These are phyloP conservation scores for Podosphaera fusca DNA, from an alignment of 2,329 filamentous ascomycete species.

Conservation along the genomic window DNA sequence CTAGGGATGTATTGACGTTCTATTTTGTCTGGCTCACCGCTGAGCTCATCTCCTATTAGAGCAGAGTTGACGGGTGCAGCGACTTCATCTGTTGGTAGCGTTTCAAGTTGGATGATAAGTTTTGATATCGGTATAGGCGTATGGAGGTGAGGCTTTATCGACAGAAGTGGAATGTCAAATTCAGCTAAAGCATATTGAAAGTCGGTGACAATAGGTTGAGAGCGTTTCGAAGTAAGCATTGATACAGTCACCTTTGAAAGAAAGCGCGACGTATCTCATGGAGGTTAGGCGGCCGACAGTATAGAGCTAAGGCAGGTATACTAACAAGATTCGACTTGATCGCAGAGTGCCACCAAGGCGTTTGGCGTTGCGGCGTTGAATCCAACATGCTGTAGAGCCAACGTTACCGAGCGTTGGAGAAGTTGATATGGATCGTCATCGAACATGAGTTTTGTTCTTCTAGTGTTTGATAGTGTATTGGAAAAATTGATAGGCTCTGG, in stretches of 20 bases:
- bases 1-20: constrained; percentile 31
- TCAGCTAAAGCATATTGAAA: constrained; percentile 29
- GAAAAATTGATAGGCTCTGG: constrained; percentile 5
- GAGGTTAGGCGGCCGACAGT: constrained; percentile 3
- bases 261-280: constrained; percentile 13
- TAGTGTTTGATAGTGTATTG: neutral
- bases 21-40: constrained; percentile 32
- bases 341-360: constrained; percentile 34
- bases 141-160: constrained; percentile 31
- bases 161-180: constrained; percentile 27
- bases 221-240: constrained; percentile 19
- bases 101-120: constrained; percentile 16
- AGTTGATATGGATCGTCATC: constrained; percentile 13
- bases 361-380: constrained; percentile 31
- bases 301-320: constrained; percentile 3
- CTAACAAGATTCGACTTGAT: constrained; percentile 33
- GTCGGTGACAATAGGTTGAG: constrained; percentile 30
- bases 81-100: constrained; percentile 18
- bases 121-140: constrained; percentile 23
- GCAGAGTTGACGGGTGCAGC: constrained; percentile 20
- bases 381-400: constrained; percentile 33
- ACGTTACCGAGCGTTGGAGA: constrained; percentile 30
- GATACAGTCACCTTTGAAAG: constrained; percentile 13
- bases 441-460: constrained; percentile 6
- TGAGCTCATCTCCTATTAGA: constrained; percentile 27